phyloP scores from a whole-genome alignment of 2,329 filamentous ascomycete genomes.

The Arthrobotrys sinensis region DNA sequence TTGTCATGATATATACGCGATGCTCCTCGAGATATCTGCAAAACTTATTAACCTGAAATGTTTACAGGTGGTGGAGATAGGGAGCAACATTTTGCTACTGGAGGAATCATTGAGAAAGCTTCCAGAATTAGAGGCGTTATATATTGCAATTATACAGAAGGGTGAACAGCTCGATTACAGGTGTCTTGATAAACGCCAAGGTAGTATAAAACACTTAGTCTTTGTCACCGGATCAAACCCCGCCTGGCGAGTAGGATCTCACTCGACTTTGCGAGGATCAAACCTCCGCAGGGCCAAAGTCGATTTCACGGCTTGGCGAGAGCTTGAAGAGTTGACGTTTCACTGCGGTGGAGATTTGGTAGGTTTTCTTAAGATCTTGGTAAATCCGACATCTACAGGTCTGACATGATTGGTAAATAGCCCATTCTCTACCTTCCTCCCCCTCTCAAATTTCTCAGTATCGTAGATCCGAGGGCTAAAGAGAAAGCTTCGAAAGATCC shows the following conservation, averaged over 20 bases:
- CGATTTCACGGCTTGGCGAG: neutral
- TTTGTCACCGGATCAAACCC: neutral
- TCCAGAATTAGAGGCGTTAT: neutral
- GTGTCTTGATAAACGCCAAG: slow-evolving; percentile 5
- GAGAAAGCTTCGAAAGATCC: too few species aligned
- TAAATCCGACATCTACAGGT: neutral
- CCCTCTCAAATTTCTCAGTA: slow-evolving; percentile 8
- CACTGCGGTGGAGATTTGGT: neutral
- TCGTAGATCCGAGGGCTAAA: neutral
- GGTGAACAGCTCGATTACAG: neutral
- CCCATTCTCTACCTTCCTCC: neutral
- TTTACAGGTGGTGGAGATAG: slow-evolving; percentile 1
- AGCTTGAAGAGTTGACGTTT: slow-evolving; percentile 8
- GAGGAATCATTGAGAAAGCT: neutral
- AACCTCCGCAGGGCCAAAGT: neutral
- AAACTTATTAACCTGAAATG: slow-evolving; percentile 2
- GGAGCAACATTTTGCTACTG: neutral
- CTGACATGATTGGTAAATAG: neutral
- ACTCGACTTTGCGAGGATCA: neutral
- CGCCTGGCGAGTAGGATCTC: neutral
- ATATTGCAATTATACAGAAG: neutral
- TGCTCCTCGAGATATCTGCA: neutral
- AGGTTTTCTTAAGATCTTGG: neutral
- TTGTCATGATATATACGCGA: neutral
- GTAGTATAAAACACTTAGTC: neutral